Evolutionary conservation across 202 grass and related monocot species (phyloP), one percentile per base, ranked within the genome.

Genomic region (Zoysia matrella): DNA sequence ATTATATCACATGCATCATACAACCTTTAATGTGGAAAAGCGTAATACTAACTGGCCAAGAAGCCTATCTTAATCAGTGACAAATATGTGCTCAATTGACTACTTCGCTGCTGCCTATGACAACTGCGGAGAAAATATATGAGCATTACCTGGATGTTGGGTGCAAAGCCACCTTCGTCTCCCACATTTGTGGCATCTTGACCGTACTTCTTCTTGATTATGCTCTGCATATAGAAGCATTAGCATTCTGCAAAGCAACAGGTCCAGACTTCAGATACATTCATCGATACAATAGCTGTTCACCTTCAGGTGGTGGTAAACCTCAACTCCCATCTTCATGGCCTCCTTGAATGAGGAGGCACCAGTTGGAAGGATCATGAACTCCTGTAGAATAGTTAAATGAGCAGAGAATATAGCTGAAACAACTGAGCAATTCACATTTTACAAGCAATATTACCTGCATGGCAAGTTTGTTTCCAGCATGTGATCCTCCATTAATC

Each of bases 401-500:
- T 85, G 64, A 78, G 69, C 15, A 84, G 10, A 45, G 10, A 76
- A 78, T 58, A 73, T n/a, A 42, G 11, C 3, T 47, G 47, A 67
- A 79, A 4, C 22, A 47, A 47, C 0, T 51, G 3, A 47, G 52
- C 3, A 50, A 75, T 9, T 45, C 49, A 62, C 75, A 73, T 39
- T 72, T 14, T 62, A 7, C 63, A 66, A 69, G 73, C 49, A 64
- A 2, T 77, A 47, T 30, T 76, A 85, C 94, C 91, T 98, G 95
- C 95, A 98, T 98, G 48, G 95, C 95, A 58, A 98, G 95, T 77
- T 98, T 98, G 64, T 98, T 98, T 51, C 95, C 95, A 45, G 95
- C 95, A 70, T 98, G 95, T 7, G 95, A 98, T 13, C 95, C 95
- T 75, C 95, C 95, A 47, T 98, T 98, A 30, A 98, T 98, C 60